Evolutionary conservation across 345 rosid species (phyloP), one percentile per base, ranked within the genome.

Genomic region (Eucalyptus viminalis): DNA sequence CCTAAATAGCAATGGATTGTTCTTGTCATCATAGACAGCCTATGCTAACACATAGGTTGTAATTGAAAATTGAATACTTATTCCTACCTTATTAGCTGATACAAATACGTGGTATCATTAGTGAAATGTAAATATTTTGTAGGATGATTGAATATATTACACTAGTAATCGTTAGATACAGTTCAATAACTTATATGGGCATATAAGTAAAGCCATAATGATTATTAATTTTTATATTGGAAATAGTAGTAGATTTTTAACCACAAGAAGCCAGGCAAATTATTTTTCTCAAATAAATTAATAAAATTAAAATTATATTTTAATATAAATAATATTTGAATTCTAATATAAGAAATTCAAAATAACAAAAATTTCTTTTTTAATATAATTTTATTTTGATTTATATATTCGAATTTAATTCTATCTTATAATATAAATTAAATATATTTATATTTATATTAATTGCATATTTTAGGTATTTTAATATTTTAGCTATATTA

Each of bases 371-470:
- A 53, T 0, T 53, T 53, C 0, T 17, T 53, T 53, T 53, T 53
- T 53, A 19, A 19, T 53, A 19, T 53, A 21, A 53, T 19, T 19
- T 53, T 53, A 53, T 21, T 53, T 53, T 19, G 1, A 53, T 53
- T 53, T 53, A 53, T 2, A 19, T 53, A 53, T 53, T 53, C 0
- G 2, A 53, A 53, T 53, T 53, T 3, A 53, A 53, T 53, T 53
- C 0, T 53, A 53, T 53, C 5, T 53, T 19, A 53, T 53, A 53
- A 53, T 53, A 53, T 53, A 53, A 19, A 53, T 2, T 53, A 53
- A 4, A 19, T 19, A 1, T 0, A 53, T 2, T 0, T 43, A 53
- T 8, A 34, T 53, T 21, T 21, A 21, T 53, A 53, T 4, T 53
- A 1, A 53, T 53, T 53, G 58, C 25, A 53, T 53, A 53, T 53